Evolutionary conservation across 352 stramenopile species (phyloP), one percentile per base, ranked within the genome.

Genomic region (Phytophthora crassamura): DNA sequence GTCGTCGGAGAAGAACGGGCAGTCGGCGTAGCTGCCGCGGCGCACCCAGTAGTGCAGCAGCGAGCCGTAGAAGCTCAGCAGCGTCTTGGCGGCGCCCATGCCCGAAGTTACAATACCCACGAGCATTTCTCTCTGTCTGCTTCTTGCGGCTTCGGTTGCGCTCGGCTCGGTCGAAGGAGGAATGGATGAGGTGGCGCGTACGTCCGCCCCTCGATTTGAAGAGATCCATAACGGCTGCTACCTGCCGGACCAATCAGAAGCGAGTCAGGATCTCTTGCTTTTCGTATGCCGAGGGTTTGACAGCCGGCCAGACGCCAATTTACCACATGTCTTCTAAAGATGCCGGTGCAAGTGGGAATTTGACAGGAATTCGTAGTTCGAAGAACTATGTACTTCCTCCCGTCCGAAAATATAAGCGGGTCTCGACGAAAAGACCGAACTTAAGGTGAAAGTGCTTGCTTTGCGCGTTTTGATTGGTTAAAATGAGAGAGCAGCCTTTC

Each of bases 31-130:
- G 45, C 56, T 77, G 62, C 83, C 85, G 52, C 82, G 72, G 62
- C 84, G 82, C 67, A 92, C 58, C 85, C 85, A 94, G 75, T 92
- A 94, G 74, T 91, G 77, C 56, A 77, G 62, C 42, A 94, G 75
- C 48, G 85, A 92, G 52, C 80, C 83, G 69, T 94, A 94, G 70
- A 89, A 94, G 67, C 71, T 80, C 49, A 91, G 62, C 30, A 94
- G 72, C 70, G 83, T 74, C 39, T 71, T 75, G 34, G 39, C 16
- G 22, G 56, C 59, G 35, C 39, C 57, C 32, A 68, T 54, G 33
- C 66, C 66, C 11, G 73, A 65, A 38, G 47, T 67, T 8, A 77
- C 18, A 20, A 74, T 72, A 40, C 70, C 67, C 54, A 67, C 41
- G 40, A 79, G 59, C 74, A 82, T 82, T 46, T 43, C 39, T 25